A percentile compares a stretch with the other conserved stretches of the same genome.
Evolutionary conservation across 1,284 basidiomycete species (phyloP).

Genomic region (Stygiomarasmius scandens): DNA sequence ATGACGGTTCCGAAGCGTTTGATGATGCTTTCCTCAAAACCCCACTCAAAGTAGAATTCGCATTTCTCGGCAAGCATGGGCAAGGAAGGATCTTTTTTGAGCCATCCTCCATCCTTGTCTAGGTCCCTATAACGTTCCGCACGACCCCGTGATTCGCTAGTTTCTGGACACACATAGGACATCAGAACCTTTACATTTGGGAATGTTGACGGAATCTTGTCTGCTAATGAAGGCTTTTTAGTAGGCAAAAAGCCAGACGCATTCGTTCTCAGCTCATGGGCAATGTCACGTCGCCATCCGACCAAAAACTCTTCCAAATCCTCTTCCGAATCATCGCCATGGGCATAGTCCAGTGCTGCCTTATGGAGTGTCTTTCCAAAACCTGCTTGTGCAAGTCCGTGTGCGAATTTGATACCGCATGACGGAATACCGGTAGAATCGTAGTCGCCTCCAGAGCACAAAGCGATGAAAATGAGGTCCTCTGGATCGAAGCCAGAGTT

Average conservation of each 20-base stretch:
- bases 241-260: slow-evolving; percentile 59
- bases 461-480: slow-evolving; percentile 36
- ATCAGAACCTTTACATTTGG: slow-evolving; percentile 70
- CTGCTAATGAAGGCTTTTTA: slow-evolving; percentile 64
- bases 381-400: slow-evolving; percentile 71
- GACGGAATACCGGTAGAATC: slow-evolving; percentile 66
- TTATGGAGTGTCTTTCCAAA: slow-evolving; percentile 71
- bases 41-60: slow-evolving; percentile 91
- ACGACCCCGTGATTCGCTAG: slow-evolving; percentile 60
- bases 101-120: slow-evolving; percentile 36
- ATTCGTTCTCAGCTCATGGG: slow-evolving; percentile 74
- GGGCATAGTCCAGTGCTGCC: slow-evolving; percentile 51
- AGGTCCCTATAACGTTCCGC: slow-evolving; percentile 31
- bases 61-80: slow-evolving; percentile 75
- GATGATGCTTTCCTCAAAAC: slow-evolving; percentile 74
- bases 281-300: slow-evolving; percentile 65
- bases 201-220: slow-evolving; percentile 62
- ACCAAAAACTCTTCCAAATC: slow-evolving; percentile 54
- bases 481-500: slow-evolving; percentile 8
- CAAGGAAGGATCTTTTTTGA: slow-evolving; percentile 71
- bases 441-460: slow-evolving; percentile 85
- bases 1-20: slow-evolving; percentile 78
- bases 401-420: slow-evolving; percentile 65
- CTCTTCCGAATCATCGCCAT: slow-evolving; percentile 31
- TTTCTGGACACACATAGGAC: slow-evolving; percentile 78